Evolutionary conservation across 2,329 filamentous ascomycete species (phyloP).

Genomic region (Aspergillus versicolor): DNA sequence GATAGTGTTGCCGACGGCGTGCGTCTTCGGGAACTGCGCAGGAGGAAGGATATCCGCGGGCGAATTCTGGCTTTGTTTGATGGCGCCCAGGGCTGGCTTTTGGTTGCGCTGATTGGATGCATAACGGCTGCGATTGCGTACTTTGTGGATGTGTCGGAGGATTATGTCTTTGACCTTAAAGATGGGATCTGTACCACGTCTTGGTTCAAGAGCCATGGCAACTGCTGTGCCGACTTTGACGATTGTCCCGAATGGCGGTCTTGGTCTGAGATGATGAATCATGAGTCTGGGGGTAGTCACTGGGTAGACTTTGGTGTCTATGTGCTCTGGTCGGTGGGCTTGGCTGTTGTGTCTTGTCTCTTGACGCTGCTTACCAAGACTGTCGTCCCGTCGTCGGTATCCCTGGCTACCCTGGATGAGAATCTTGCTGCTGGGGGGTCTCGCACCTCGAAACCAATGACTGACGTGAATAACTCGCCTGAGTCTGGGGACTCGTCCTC

Average conservation of each 20-base stretch:
- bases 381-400: slow-evolving; percentile 83
- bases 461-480: slow-evolving; percentile 43
- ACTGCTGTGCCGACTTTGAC: slow-evolving; percentile 58
- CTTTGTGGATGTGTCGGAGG: slow-evolving; percentile 82
- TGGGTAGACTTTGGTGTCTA: slow-evolving; percentile 79
- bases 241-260: slow-evolving; percentile 61
- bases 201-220: slow-evolving; percentile 73
- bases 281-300: slow-evolving; percentile 47
- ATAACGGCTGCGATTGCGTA: slow-evolving; percentile 85
- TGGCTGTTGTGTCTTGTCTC: slow-evolving; percentile 72
- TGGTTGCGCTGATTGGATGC: slow-evolving; percentile 86
- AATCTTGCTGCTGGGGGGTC: slow-evolving; percentile 71
- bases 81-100: slow-evolving; percentile 87
- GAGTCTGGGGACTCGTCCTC: slow-evolving; percentile 42
- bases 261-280: slow-evolving; percentile 64
- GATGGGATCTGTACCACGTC: slow-evolving; percentile 74
- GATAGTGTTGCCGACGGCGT: slow-evolving; percentile 94
- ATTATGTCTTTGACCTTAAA: slow-evolving; percentile 84
- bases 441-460: slow-evolving; percentile 46
- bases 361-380: slow-evolving; percentile 91
- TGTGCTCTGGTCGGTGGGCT: slow-evolving; percentile 66
- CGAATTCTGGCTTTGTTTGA: slow-evolving; percentile 75
- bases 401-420: slow-evolving; percentile 85
- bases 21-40: slow-evolving; percentile 78
- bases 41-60: slow-evolving; percentile 81